Evolutionary conservation across 805 yeast species (phyloP).

Genomic region (Tetrapisispora arboricola): DNA sequence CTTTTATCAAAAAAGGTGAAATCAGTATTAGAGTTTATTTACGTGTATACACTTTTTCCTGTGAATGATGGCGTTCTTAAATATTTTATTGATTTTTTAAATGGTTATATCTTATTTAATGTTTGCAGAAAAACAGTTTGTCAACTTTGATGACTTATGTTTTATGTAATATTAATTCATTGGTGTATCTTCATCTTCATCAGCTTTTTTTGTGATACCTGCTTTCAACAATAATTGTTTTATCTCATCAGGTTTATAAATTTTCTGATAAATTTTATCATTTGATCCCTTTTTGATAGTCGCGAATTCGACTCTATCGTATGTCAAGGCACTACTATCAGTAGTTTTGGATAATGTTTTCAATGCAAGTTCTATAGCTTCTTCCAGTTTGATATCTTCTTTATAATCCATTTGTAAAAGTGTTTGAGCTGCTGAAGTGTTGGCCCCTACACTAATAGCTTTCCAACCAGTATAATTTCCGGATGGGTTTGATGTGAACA

Average conservation of each 20-base stretch:
- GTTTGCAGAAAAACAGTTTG: background rate
- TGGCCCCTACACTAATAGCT: slow-evolving; percentile 95
- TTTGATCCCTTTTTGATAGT: slow-evolving; percentile 46
- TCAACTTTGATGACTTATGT: background rate
- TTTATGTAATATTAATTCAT: slow-evolving; percentile 4
- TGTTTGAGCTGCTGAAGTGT: slow-evolving; percentile 93
- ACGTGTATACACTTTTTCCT: too few species aligned
- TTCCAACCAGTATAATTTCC: slow-evolving; percentile 99
- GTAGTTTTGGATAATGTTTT: slow-evolving; percentile 90
- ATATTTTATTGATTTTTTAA: too few species aligned
- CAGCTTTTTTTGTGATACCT: slow-evolving; percentile 54
- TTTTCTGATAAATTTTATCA: slow-evolving; percentile 51
- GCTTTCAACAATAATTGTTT: slow-evolving; percentile 60
- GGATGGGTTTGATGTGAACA: slow-evolving; percentile 91
- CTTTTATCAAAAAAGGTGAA: too few species aligned
- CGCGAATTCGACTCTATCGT: slow-evolving; percentile 90
- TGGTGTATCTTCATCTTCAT: slow-evolving; percentile 22
- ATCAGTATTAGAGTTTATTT: too few species aligned
- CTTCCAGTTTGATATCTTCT: slow-evolving; percentile 60
- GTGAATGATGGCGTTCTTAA: too few species aligned
- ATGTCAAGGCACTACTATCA: slow-evolving; percentile 74
- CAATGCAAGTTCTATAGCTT: slow-evolving; percentile 79
- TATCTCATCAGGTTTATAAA: slow-evolving; percentile 75
- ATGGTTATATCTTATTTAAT: background rate
- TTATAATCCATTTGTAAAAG: slow-evolving; percentile 89